Base-by-base conservation (phyloP, 805 yeast genomes). In the Pichia deserticola region DNA sequence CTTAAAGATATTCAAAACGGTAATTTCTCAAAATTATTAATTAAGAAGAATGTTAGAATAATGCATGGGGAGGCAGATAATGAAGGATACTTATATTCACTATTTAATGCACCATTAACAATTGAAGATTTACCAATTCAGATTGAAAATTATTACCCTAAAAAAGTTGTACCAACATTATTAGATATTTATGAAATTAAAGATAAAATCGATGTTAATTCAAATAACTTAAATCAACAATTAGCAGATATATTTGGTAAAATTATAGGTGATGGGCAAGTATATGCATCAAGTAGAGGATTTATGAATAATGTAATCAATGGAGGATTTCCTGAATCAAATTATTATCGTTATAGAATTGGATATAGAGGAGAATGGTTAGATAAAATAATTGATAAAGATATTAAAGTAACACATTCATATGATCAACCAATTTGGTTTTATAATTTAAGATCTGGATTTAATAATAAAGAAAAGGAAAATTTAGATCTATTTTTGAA, bases 181-280 rank as follows among this genome's bases (percentile, higher is more conserved):
- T 50, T 44, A 42, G 52, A 45, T 13, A 44, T 51, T 27, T 64
- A 47, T 46, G 33, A 51, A 39, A 49, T 52, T 4, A 45, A 51
- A 40, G 42, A 30, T 57, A 58, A 20, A 56, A 56, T 36, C 48
- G 40, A 6, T 38, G 29, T 43, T 36, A 43, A 52, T 34, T 64
- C 32, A 7, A 25, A 25, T 3, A 44, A 7, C 29, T 39, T 49
- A 39, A 45, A 50, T 34, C 56, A 57, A 41, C 48, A 46, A n/a
- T 28, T 57, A 20, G 55, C 47, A 52, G 56, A 52, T 32, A 51
- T 60, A 5, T 71, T 62, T 56, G 74, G 74, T 29, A 55, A 57
- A 12, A 68, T 69, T 33, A 59, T 66, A 28, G 64, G 69, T 10
- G 73, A 69, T 54, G 67, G 69, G 5, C 74, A 71, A 52, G 71